phyloP scores from a whole-genome alignment of 1,284 basidiomycete genomes.

The Moesziomyces globuligerus region DNA sequence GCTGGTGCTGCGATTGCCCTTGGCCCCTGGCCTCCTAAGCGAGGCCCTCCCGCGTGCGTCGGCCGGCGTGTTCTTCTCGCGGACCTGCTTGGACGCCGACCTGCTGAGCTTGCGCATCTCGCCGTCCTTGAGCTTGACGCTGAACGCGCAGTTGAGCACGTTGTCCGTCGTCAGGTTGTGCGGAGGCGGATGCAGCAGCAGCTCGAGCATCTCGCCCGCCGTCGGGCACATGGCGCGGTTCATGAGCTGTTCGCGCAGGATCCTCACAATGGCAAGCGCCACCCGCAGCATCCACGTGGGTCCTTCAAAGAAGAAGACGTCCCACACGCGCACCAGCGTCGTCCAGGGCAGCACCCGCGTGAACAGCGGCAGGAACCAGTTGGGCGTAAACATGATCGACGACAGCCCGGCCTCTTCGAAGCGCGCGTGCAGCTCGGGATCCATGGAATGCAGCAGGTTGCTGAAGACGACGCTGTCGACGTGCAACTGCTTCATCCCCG shows the following conservation, averaged over 20 bases:
- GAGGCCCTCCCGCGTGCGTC: slow-evolving; percentile 24
- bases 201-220: slow-evolving; percentile 72
- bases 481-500: slow-evolving; percentile 78
- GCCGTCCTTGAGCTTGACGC: slow-evolving; percentile 82
- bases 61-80: slow-evolving; percentile 39
- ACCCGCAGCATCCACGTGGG: slow-evolving; percentile 82
- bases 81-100: slow-evolving; percentile 58
- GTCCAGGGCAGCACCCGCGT: slow-evolving; percentile 80
- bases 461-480: slow-evolving; percentile 82
- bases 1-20: slow-evolving; percentile 28
- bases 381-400: slow-evolving; percentile 61
- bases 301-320: slow-evolving; percentile 80
- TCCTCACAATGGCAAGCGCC: slow-evolving; percentile 78
- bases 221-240: slow-evolving; percentile 70
- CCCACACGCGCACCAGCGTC: slow-evolving; percentile 83
- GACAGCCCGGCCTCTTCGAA: slow-evolving; percentile 57
- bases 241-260: slow-evolving; percentile 72
- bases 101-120: slow-evolving; percentile 76
- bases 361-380: slow-evolving; percentile 72
- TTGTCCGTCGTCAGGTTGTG: slow-evolving; percentile 67
- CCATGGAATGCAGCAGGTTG: slow-evolving; percentile 77
- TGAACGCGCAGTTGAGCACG: slow-evolving; percentile 74
- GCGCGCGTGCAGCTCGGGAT: slow-evolving; percentile 69
- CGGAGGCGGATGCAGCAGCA: slow-evolving; percentile 71
- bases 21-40: slow-evolving; percentile 2